Conservation (phyloP, 2,329 filamentous ascomycete genomes). For the Akanthomyces dipterigenus region DNA sequence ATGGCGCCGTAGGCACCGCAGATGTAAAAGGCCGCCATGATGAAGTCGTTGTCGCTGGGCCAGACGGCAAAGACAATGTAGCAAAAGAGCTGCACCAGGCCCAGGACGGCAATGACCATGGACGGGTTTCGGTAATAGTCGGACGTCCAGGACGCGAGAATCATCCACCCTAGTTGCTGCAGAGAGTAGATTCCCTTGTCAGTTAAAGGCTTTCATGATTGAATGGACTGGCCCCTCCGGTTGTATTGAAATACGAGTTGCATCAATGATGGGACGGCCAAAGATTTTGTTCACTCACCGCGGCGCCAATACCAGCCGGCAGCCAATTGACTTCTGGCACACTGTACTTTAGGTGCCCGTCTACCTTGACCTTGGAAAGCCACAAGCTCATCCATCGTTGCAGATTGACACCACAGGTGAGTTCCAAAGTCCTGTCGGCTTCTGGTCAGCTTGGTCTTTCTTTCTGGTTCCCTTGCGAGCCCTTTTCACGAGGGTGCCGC, state of each 20-base stretch:
- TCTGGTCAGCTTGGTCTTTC: background rate
- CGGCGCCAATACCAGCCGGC: background rate
- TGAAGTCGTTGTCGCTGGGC: background rate
- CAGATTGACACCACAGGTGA: constrained; percentile 6
- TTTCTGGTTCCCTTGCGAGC: too few relatives aligned
- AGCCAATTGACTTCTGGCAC: background rate
- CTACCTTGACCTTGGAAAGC: background rate
- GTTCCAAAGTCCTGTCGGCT: background rate
- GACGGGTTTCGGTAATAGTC: constrained; percentile 3
- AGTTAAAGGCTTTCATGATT: background rate
- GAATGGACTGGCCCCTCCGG: too few relatives aligned
- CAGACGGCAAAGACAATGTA: constrained; percentile 6
- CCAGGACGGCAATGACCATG: background rate
- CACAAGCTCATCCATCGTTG: constrained; percentile 9
- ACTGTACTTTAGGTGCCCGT: background rate
- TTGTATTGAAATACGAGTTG: too few relatives aligned
- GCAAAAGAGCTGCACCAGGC: constrained; percentile 2
- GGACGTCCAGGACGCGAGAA: background rate
- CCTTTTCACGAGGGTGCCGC: too few relatives aligned
- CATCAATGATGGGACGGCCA: background rate
- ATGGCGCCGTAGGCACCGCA: constrained; percentile 3
- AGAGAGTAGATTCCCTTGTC: background rate
- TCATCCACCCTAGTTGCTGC: constrained; percentile 7
- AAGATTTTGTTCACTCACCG: background rate
- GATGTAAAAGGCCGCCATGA: constrained; percentile 6